Percentiles rank a stretch among this genome's conserved stretches.
Conservation (phyloP, 2,329 filamentous ascomycete species). For the Westerdykella aurantiaca region DNA sequence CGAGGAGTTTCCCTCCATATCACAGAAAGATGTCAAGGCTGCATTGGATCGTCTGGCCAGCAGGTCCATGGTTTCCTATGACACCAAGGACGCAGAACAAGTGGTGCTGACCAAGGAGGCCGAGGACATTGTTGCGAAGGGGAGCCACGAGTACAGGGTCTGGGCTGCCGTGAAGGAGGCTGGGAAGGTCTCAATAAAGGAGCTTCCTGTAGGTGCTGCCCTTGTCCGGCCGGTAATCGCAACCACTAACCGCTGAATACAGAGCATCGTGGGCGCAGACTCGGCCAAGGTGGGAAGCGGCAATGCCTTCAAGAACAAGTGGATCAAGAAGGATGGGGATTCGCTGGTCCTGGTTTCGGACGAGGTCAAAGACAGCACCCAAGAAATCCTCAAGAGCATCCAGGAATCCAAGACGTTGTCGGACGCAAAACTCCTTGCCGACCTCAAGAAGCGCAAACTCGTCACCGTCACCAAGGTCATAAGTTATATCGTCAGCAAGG, state of each 20-base stretch:
- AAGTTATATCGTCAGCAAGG: constrained; percentile 77
- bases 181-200: constrained; percentile 44
- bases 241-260: constrained; percentile 27
- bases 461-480: constrained; percentile 78
- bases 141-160: constrained; percentile 48
- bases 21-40: constrained; percentile 62
- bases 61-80: constrained; percentile 80
- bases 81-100: constrained; percentile 75
- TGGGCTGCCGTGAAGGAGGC: constrained; percentile 45
- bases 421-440: constrained; percentile 69
- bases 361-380: constrained; percentile 73
- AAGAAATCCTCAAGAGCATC: constrained; percentile 68
- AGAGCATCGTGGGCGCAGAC: constrained; percentile 63
- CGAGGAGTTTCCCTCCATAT: constrained; percentile 43
- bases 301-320: constrained; percentile 78
- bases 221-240: background rate
- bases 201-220: constrained; percentile 37
- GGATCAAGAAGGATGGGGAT: constrained; percentile 59
- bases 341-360: constrained; percentile 55
- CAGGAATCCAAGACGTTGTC: constrained; percentile 61
- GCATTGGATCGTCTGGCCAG: constrained; percentile 80
- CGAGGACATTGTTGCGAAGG: constrained; percentile 59
- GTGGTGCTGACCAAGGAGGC: constrained; percentile 72
- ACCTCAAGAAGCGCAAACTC: constrained; percentile 89
- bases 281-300: constrained; percentile 82